phyloP scores from a whole-genome alignment of 805 yeast species.

The Candida taoyuanica region DNA sequence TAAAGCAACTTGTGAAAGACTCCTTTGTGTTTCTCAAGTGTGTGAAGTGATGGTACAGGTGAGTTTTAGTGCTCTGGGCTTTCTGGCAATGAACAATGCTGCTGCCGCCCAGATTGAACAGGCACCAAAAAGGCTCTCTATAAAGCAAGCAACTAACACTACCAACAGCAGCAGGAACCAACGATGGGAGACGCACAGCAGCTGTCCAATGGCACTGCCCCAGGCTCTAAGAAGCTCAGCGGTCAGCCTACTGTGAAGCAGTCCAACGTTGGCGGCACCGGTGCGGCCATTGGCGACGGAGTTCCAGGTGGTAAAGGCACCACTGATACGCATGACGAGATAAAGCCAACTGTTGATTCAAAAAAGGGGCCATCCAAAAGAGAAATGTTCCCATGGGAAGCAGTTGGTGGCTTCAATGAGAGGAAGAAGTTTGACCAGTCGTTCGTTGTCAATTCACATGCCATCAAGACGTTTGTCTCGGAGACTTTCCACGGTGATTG shows the following conservation, averaged over 20 bases:
- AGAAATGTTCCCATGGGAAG: slow-evolving; percentile 33
- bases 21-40: too few relatives aligned
- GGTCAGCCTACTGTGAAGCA: not conserved
- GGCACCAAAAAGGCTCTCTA: not conserved
- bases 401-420: slow-evolving; percentile 29
- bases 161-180: not conserved
- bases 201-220: not conserved
- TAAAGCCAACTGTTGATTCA: not conserved
- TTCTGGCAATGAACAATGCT: too few relatives aligned
- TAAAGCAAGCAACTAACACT: not conserved
- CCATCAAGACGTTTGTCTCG: slow-evolving; percentile 52
- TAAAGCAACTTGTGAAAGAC: too few relatives aligned
- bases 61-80: too few relatives aligned
- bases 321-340: not conserved
- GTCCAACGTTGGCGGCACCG: not conserved
- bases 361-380: slow-evolving; percentile 2
- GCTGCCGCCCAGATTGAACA: too few relatives aligned
- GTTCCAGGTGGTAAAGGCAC: not conserved
- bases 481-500: slow-evolving; percentile 71
- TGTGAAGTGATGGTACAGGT: too few relatives aligned
- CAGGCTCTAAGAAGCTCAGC: not conserved
- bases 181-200: not conserved
- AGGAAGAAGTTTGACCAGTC: slow-evolving; percentile 22
- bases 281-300: slow-evolving; percentile 3
- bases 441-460: slow-evolving; percentile 28